These are phyloP conservation scores for Pharnaceum exiguum DNA, from an alignment of 148 eudicot species.

Conservation along the genomic window DNA sequence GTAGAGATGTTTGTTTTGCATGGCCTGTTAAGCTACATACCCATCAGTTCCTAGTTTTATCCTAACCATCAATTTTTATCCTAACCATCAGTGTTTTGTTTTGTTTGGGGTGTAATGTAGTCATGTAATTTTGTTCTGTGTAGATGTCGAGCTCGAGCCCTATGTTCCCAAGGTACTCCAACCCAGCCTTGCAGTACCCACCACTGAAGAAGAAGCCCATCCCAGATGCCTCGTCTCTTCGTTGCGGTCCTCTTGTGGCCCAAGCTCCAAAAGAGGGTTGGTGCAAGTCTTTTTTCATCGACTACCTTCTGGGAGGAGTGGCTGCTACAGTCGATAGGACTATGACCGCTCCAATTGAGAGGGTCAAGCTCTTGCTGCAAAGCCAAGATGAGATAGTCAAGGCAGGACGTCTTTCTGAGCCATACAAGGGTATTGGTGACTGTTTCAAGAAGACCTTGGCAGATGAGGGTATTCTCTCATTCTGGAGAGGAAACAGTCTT, in stretches of 20 bases:
- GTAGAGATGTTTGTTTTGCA: no score
- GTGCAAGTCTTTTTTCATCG: slow-evolving; percentile 44
- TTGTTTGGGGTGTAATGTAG: no score
- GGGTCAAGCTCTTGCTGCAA: slow-evolving; percentile 83
- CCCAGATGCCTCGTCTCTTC: slow-evolving; percentile 38
- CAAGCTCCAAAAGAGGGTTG: slow-evolving; percentile 73
- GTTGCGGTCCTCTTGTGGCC: slow-evolving; percentile 50
- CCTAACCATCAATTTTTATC: no score
- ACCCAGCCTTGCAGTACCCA: slow-evolving; percentile 49
- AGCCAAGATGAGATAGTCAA: slow-evolving; percentile 85
- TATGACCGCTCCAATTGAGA: slow-evolving; percentile 83
- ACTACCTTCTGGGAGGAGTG: slow-evolving; percentile 86
- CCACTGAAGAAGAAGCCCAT: slow-evolving; percentile 25
- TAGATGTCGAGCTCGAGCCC: no score
- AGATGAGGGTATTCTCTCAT: slow-evolving; percentile 55
- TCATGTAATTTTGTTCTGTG: no score
- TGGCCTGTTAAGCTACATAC: no score
- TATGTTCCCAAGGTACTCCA: slow-evolving; percentile 41
- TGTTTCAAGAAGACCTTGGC: slow-evolving; percentile 55
- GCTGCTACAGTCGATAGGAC: slow-evolving; percentile 83
- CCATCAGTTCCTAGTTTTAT: no score
- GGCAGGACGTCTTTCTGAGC: slow-evolving; percentile 65
- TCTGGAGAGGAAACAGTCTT: slow-evolving; percentile 85
- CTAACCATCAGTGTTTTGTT: no score
- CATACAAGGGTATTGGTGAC: slow-evolving; percentile 81